phyloP scores from a whole-genome alignment of 208 protist species.

The Leishmania major region DNA sequence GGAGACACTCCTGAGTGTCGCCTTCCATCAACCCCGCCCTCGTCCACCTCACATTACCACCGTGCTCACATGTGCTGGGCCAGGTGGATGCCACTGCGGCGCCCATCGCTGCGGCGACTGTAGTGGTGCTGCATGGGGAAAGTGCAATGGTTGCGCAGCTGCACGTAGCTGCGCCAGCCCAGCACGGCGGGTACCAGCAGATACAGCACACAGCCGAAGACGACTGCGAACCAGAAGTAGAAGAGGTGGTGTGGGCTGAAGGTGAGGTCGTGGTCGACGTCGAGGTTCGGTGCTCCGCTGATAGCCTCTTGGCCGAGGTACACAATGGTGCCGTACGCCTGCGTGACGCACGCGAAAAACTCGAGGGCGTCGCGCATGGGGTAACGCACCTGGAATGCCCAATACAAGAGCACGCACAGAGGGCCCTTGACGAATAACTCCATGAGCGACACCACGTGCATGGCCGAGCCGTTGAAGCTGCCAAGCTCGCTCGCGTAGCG shows the following conservation, averaged over 20 bases:
- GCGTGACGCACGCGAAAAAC: slow-evolving; percentile 71
- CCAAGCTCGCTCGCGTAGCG: slow-evolving; percentile 57
- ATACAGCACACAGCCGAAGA: slow-evolving; percentile 63
- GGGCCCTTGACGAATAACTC: slow-evolving; percentile 67
- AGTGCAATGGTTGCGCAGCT: slow-evolving; percentile 35
- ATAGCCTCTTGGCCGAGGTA: slow-evolving; percentile 71
- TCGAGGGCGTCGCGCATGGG: slow-evolving; percentile 67
- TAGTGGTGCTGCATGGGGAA: slow-evolving; percentile 32
- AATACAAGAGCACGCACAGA: slow-evolving; percentile 73
- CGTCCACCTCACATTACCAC: background rate
- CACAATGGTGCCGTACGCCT: slow-evolving; percentile 67
- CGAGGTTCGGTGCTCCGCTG: slow-evolving; percentile 62
- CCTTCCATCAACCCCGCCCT: background rate
- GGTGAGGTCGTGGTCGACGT: slow-evolving; percentile 59
- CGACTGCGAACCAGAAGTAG: slow-evolving; percentile 73
- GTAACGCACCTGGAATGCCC: slow-evolving; percentile 49
- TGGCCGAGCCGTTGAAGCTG: slow-evolving; percentile 44
- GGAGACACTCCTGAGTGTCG: background rate
- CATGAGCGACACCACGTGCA: slow-evolving; percentile 71
- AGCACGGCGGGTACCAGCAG: slow-evolving; percentile 59
- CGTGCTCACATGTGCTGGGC: background rate
- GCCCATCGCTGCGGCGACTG: background rate
- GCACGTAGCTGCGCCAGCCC: slow-evolving; percentile 52
- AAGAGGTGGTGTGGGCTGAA: slow-evolving; percentile 57
- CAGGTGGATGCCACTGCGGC: slow-evolving; percentile 9